Evolutionary conservation across 176 grass and related monocot species (phyloP).

Genomic region (sorghum (Sorghum bicolor)): DNA sequence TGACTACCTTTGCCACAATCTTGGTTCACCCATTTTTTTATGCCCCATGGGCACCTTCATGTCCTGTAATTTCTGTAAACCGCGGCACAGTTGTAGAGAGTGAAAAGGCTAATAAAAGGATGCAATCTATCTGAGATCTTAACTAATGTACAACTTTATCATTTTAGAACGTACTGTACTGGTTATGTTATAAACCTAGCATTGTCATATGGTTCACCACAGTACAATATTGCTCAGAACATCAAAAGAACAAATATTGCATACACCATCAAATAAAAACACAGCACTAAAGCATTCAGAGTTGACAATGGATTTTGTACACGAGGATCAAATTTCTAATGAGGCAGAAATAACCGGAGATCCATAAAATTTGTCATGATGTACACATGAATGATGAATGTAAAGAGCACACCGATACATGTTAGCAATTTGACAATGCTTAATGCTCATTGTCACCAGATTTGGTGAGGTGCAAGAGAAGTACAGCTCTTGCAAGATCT

Average conservation of each 20-base stretch:
- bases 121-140: not conserved
- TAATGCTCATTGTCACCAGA: conserved; percentile 9
- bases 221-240: not conserved
- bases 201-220: not conserved
- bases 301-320: not conserved
- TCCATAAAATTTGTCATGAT: not conserved
- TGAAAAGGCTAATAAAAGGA: not conserved
- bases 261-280: not conserved
- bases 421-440: conserved; percentile 29
- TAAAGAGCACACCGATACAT: not conserved
- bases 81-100: not conserved
- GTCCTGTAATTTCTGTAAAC: not conserved
- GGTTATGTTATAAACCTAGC: not conserved
- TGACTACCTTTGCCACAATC: not conserved
- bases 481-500: conserved; percentile 11
- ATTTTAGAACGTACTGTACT: not conserved
- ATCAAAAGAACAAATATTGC: not conserved
- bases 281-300: not conserved
- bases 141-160: not conserved
- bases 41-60: not conserved
- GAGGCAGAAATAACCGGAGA: not conserved
- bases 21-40: not conserved
- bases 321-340: not conserved
- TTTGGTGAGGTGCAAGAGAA: conserved; percentile 10
- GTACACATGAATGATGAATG: not conserved